Evolutionary conservation across 2,329 filamentous ascomycete genomes (phyloP).

Genomic region (Thielaviopsis punctulata): DNA sequence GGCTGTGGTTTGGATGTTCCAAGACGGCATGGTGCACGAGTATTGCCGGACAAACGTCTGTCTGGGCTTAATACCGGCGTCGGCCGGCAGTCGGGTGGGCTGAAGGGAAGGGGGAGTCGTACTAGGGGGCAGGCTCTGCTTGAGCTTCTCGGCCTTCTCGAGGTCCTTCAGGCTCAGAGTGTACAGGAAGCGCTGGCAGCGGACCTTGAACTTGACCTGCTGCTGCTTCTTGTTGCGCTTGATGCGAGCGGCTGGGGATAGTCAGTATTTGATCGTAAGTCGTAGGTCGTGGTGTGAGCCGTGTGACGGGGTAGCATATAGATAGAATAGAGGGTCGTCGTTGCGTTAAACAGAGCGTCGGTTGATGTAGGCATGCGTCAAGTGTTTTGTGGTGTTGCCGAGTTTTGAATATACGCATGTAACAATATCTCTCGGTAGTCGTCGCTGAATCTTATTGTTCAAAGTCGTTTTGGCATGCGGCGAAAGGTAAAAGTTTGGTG

Average conservation of each 20-base stretch:
- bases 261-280: constrained; percentile 1
- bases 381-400: neutral
- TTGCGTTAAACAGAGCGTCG: neutral
- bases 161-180: constrained; percentile 95
- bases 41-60: neutral
- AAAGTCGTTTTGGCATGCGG: neutral
- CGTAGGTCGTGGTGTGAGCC: neutral
- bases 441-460: too few relatives aligned
- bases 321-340: too few relatives aligned
- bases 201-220: constrained; percentile 99
- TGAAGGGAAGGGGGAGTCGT: constrained; percentile 27
- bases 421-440: neutral
- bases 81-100: neutral
- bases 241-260: constrained; percentile 57
- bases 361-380: neutral
- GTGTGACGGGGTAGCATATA: too few relatives aligned
- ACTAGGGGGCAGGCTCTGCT: constrained; percentile 97
- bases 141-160: constrained; percentile 99
- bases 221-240: constrained; percentile 86
- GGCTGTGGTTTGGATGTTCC: neutral
- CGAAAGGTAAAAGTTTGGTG: neutral
- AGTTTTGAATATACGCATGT: neutral
- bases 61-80: neutral
- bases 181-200: constrained; percentile 92
- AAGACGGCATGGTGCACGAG: neutral